Evolutionary conservation across 129 eudicot genomes (phyloP).

Genomic region (Ambrosia trifida): DNA sequence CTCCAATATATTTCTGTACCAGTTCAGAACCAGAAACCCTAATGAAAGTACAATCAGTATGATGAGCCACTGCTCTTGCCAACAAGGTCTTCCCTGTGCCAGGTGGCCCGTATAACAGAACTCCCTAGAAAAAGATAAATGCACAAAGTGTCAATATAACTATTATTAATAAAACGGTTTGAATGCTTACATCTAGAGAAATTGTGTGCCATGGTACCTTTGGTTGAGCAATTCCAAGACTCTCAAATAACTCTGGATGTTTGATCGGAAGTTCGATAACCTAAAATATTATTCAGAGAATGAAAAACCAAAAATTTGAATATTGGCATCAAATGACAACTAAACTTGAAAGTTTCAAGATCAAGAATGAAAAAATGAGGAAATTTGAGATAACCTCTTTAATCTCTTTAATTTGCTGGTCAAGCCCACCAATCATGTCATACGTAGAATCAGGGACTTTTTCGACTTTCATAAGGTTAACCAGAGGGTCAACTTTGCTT

Average conservation of each 20-base stretch:
- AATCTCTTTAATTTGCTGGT: constrained; percentile 48
- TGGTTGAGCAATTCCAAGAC: constrained; percentile 61
- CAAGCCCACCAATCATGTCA: constrained; percentile 54
- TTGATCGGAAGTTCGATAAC: constrained; percentile 62
- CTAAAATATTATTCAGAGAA: constrained; percentile 17
- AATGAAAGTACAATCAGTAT: constrained; percentile 61
- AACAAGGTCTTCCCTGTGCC: constrained; percentile 64
- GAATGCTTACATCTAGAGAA: constrained; percentile 6
- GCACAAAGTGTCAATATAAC: neutral
- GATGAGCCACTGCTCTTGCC: constrained; percentile 65
- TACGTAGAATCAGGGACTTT: constrained; percentile 51
- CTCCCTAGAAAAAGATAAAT: constrained; percentile 41
- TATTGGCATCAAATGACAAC: constrained; percentile 15
- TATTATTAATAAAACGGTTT: neutral
- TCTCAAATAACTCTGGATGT: constrained; percentile 59
- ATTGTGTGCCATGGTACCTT: constrained; percentile 33
- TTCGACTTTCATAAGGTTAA: constrained; percentile 50
- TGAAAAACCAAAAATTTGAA: neutral
- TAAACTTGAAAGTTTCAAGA: neutral
- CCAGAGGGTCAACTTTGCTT: constrained; percentile 48
- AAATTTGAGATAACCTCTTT: constrained; percentile 37
- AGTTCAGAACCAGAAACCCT: constrained; percentile 63
- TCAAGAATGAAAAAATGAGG: neutral
- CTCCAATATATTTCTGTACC: constrained; percentile 58
- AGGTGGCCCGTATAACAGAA: constrained; percentile 62